Evolutionary conservation across 805 yeast species (phyloP).

Genomic region (Kodamaea laetipori): DNA sequence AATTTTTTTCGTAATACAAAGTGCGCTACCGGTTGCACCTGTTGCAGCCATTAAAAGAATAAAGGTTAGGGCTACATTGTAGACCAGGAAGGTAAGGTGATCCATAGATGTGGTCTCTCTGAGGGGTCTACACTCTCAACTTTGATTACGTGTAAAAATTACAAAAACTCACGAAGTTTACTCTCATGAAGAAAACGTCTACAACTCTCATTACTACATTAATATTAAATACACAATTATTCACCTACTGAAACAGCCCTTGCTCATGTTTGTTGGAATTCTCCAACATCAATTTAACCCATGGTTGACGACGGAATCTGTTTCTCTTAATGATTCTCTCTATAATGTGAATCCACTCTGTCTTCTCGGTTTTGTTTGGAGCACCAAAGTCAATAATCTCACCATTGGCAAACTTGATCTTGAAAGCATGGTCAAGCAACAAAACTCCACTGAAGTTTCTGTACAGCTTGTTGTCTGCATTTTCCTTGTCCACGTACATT

Average conservation of each 20-base stretch:
- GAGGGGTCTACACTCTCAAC: too few relatives aligned
- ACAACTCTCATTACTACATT: slow-evolving; percentile 6
- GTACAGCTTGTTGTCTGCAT: slow-evolving; percentile 29
- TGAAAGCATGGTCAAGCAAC: slow-evolving; percentile 71
- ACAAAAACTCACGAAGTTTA: too few relatives aligned
- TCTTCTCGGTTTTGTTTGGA: slow-evolving; percentile 61
- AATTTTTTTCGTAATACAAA: too few relatives aligned
- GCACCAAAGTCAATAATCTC: slow-evolving; percentile 87
- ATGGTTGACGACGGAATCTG: slow-evolving; percentile 57
- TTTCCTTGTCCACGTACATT: slow-evolving; percentile 45
- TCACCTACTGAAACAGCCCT: not conserved
- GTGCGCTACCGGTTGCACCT: slow-evolving; percentile 1
- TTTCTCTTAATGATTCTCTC: slow-evolving; percentile 58
- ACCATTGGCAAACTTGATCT: slow-evolving; percentile 72
- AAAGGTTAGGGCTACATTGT: not conserved
- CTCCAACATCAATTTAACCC: slow-evolving; percentile 54
- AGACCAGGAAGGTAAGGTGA: too few relatives aligned
- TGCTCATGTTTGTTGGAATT: slow-evolving; percentile 5
- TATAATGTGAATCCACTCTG: slow-evolving; percentile 64
- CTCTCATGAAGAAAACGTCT: too few relatives aligned
- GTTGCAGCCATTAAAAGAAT: not conserved
- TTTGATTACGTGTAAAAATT: too few relatives aligned
- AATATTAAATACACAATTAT: slow-evolving; percentile 12
- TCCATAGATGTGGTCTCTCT: too few relatives aligned
- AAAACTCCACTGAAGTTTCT: slow-evolving; percentile 75